Conservation (phyloP, 495 filamentous ascomycete genomes). For the Podospora comata region DNA sequence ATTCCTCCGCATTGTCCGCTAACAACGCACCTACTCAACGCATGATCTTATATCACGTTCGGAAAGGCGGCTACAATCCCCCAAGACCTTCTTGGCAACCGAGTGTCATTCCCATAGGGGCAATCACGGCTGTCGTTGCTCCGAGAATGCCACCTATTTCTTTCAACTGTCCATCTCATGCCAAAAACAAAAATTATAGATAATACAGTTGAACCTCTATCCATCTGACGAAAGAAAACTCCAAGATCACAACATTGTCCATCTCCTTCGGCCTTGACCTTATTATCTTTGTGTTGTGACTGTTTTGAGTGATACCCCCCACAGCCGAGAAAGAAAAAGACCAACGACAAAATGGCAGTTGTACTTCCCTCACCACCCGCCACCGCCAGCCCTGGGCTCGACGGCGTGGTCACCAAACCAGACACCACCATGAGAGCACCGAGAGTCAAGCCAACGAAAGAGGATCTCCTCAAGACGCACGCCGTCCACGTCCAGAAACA, state of each 20-base stretch:
- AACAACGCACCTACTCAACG: not conserved
- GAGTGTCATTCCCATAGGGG: conserved; percentile 31
- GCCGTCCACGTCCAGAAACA: conserved; percentile 32
- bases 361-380: conserved; percentile 1
- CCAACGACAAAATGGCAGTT: conserved; percentile 15
- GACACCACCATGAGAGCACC: not conserved
- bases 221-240: not conserved
- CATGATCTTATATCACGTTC: not conserved
- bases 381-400: not conserved
- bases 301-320: not conserved
- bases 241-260: not conserved
- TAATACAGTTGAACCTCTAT: not conserved
- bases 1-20: not conserved
- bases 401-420: conserved; percentile 1
- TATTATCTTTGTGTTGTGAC: conserved; percentile 10
- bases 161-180: not conserved
- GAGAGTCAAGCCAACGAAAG: conserved; percentile 25
- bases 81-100: conserved; percentile 4
- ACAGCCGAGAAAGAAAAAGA: not conserved
- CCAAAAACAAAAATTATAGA: not conserved
- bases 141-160: conserved; percentile 36
- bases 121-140: conserved; percentile 30
- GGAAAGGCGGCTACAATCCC: conserved; percentile 21
- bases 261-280: not conserved
- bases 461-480: conserved; percentile 35